phyloP scores from a whole-genome alignment of 2,329 filamentous ascomycete genomes.

The Capronia epimyces region DNA sequence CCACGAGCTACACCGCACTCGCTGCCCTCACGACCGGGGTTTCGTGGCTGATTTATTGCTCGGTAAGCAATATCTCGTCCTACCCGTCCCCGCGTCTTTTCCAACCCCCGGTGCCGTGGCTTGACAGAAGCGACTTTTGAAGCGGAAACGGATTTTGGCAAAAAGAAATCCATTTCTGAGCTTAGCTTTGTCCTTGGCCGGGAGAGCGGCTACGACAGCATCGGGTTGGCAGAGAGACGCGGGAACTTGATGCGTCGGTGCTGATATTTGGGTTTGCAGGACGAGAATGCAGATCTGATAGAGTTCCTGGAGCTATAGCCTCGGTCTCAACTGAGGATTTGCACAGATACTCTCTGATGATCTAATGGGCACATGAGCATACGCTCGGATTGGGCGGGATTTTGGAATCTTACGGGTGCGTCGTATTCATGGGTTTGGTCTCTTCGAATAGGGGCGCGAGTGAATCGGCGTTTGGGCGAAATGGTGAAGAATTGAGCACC shows the following conservation, averaged over 20 bases:
- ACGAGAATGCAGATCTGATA: slow-evolving; percentile 13
- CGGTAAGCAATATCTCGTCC: slow-evolving; percentile 24
- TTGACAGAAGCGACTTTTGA: slow-evolving; percentile 24
- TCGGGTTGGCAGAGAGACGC: neutral
- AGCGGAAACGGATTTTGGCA: neutral
- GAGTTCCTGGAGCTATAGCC: slow-evolving; percentile 2
- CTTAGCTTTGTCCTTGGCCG: neutral
- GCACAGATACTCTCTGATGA: too few species aligned
- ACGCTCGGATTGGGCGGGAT: too few species aligned
- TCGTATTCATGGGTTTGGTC: too few species aligned
- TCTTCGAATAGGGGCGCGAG: too few species aligned
- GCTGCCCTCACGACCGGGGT: slow-evolving; percentile 20
- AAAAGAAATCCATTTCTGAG: neutral
- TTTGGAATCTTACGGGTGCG: too few species aligned
- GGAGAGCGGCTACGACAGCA: neutral
- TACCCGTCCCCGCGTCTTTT: slow-evolving; percentile 18
- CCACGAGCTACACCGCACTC: slow-evolving; percentile 19
- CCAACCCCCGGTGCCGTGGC: slow-evolving; percentile 16
- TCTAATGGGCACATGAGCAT: too few species aligned
- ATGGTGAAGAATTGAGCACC: too few species aligned
- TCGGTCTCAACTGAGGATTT: neutral
- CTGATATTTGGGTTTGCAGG: slow-evolving; percentile 3
- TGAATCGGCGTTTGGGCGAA: too few species aligned
- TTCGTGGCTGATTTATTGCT: slow-evolving; percentile 23
- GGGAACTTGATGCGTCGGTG: neutral